Evolutionary conservation across 345 rosid species (phyloP), one percentile per base, ranked within the genome.

Genomic region (Acer negundo): DNA sequence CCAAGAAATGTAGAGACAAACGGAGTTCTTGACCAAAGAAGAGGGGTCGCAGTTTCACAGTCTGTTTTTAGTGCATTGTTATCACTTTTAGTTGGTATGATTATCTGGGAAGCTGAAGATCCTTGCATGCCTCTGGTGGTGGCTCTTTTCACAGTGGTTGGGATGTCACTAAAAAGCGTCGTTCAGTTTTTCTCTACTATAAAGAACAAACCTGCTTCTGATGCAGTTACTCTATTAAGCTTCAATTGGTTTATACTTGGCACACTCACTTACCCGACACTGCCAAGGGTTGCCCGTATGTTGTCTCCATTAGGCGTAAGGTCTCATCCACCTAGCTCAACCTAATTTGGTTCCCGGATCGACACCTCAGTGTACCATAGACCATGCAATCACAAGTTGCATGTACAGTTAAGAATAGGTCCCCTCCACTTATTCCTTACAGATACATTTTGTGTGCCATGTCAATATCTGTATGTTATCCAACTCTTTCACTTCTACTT

Each of bases 211-310:
- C 94, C 92, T 35, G 93, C 94, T 70, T 88, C 90, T 38, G 94
- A 95, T 77, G 97, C 94, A 3, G 86, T 91, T 58, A 94, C 97
- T 53, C 84, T 95, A 49, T 74, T 95, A 82, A 95, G 94, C 84
- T 83, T 95, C 68, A 93, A 93, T 70, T 92, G 96, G 90, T 95
- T 95, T 81, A 78, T 93, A 10, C 89, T 95, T 0, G 98, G 98
- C 59, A 82, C 89, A 0, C 95, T 95, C 13, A 85, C 92, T 35
- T 94, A 85, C 77, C 97, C 95, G 0, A 81, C 89, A 11, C 66
- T 95, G 28, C 97, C 97, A 0, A 89, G 77, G 82, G 66, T 90
- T 31, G 87, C 84, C 31, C 83, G 82, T 7, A 70, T 85, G 31
- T 75, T 90, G 40, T 84, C 77, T 23, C 89, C 82, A 6, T 8